Base-by-base conservation (phyloP, 345 rosid genomes). In the Lepidium aucheri region DNA sequence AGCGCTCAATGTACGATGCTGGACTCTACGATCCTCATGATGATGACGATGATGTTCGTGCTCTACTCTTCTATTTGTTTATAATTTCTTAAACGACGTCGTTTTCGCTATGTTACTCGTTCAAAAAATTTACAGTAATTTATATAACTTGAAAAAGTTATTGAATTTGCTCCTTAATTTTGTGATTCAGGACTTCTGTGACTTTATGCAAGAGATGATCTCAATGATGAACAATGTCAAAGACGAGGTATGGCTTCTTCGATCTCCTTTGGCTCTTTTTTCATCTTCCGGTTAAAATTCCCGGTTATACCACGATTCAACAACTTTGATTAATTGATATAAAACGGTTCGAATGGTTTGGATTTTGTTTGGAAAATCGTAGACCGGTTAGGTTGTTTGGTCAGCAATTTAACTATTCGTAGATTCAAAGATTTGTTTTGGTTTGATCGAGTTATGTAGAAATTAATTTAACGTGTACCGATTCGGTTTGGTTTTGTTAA, bases 131-230 rank as follows among this genome's bases (percentile, higher is more conserved):
- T 40, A 9, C 28, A 24, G 3, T 24, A 24, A 2, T 24, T 24
- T 24, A 24, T 24, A 24, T 24, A 24, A 24, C 26, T 24, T 24
- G 2, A 24, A 4, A 4, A 41, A 41, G 17, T 41, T 41, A 4
- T 8, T 14, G 41, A 72, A 53, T 43, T 65, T 61, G 0, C 32
- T 16, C 22, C 26, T 1, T 5, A 49, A 39, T 63, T 47, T 59
- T 55, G 34, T 13, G 66, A 39, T 18, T 15, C 84, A 92, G 98
- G 96, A 82, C 18, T 89, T 92, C 45, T 80, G 87, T 18, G 93
- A 77, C 18, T 89, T 92, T 52, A 87, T 92, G 95, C 86, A 87
- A 81, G 98, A 92, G 81, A 87, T 92, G 98, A 44, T 92, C 58
- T 77, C 91, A 6, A 83, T 92, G 95, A 87, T 92, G 98, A 80